Evolutionary conservation across 495 filamentous ascomycete genomes (phyloP).

Genomic region (Penicillium subrubescens): DNA sequence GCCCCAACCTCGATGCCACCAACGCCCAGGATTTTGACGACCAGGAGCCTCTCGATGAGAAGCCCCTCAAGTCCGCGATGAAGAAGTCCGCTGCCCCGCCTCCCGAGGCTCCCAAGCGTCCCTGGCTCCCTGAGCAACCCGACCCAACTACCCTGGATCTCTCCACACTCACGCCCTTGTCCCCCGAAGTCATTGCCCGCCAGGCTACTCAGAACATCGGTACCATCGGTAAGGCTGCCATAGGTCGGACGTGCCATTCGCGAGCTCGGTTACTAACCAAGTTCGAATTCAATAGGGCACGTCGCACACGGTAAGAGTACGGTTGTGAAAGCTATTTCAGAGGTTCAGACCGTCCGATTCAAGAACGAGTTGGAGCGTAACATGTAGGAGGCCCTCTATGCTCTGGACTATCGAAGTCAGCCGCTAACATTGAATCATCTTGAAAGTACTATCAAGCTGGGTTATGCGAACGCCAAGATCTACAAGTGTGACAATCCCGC

Average conservation of each 20-base stretch:
- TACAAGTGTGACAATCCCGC: constrained; percentile 95
- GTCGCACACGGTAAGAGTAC: constrained; percentile 71
- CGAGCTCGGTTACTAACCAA: background rate
- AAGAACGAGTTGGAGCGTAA: constrained; percentile 99
- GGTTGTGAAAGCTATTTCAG: constrained; percentile 98
- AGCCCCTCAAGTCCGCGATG: constrained; percentile 65
- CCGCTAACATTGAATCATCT: background rate
- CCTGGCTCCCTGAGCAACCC: constrained; percentile 83
- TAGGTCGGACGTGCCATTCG: constrained; percentile 47
- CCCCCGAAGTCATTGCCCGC: constrained; percentile 93
- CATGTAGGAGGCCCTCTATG: constrained; percentile 49
- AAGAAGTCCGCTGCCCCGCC: constrained; percentile 58
- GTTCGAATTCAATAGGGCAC: background rate
- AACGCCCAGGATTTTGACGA: constrained; percentile 58
- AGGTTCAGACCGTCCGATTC: constrained; percentile 97
- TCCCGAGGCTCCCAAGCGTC: constrained; percentile 48
- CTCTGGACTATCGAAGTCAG: background rate
- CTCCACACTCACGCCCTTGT: constrained; percentile 74
- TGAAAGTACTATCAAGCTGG: constrained; percentile 85
- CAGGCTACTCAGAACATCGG: constrained; percentile 99
- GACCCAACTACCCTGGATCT: constrained; percentile 84
- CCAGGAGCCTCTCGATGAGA: constrained; percentile 52
- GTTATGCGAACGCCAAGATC: constrained; percentile 98
- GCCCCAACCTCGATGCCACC: constrained; percentile 56
- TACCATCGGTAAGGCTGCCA: constrained; percentile 94